Conservation (phyloP, 2,329 filamentous ascomycete genomes). For the Trichophyton rubrum region DNA sequence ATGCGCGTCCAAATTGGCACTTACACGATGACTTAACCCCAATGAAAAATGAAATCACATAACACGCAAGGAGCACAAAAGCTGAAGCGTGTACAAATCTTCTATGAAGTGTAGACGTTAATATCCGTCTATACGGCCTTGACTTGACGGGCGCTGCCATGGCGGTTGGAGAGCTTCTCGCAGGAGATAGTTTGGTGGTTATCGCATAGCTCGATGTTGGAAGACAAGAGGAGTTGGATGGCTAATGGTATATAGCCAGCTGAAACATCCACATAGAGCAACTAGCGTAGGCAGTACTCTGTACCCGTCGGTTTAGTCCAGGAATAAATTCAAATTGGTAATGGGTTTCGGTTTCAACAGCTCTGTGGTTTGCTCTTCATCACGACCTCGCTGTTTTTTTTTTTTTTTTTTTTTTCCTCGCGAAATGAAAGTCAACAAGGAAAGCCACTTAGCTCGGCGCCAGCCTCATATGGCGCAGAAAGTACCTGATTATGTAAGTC, state of each 20-base stretch:
- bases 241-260: neutral
- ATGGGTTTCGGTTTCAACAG: neutral
- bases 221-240: neutral
- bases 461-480: no score
- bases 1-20: conserved; percentile 18
- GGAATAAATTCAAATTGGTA: neutral
- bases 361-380: neutral
- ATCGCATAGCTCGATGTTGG: conserved; percentile 7
- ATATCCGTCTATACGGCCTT: conserved; percentile 66
- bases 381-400: neutral
- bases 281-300: neutral
- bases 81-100: conserved; percentile 69
- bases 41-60: conserved; percentile 57
- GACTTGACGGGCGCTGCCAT: conserved; percentile 28
- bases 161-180: conserved; percentile 11
- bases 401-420: neutral
- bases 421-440: neutral
- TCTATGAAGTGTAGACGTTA: conserved; percentile 77
- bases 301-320: neutral
- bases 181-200: neutral
- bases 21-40: conserved; percentile 57
- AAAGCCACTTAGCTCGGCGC: neutral
- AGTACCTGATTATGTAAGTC: no score
- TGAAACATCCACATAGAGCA: neutral
- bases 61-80: conserved; percentile 58